Evolutionary conservation across 345 rosid species (phyloP).

Genomic region (Eucalyptus decipiens): DNA sequence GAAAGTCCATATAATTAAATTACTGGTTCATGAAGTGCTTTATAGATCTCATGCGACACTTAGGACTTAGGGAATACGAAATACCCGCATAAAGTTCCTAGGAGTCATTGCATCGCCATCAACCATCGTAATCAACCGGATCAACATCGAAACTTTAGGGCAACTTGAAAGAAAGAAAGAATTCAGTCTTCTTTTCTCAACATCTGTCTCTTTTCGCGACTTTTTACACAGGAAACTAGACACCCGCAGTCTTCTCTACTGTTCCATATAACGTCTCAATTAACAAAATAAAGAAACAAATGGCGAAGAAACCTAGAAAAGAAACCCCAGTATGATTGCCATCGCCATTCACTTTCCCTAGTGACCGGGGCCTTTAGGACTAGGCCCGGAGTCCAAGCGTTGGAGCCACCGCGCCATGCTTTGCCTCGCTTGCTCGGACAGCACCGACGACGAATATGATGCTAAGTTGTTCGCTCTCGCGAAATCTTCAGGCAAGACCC

Average conservation of each 20-base stretch:
- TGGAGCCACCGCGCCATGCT: slow-evolving; percentile 17
- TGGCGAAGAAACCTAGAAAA: not conserved
- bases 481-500: not conserved
- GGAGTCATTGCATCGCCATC: not conserved
- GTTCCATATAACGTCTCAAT: not conserved
- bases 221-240: not conserved
- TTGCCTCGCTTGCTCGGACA: slow-evolving; percentile 7
- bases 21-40: not conserved
- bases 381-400: slow-evolving; percentile 23
- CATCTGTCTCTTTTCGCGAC: not conserved
- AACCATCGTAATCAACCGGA: not conserved
- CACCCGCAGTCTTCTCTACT: not conserved
- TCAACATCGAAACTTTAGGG: not conserved
- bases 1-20: not conserved
- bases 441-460: not conserved
- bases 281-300: not conserved
- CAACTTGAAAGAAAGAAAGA: not conserved
- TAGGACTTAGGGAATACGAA: not conserved
- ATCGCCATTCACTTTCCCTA: not conserved
- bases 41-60: not conserved
- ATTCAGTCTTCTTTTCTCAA: not conserved
- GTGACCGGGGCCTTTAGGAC: slow-evolving; percentile 32
- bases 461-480: slow-evolving; percentile 2
- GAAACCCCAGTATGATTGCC: not conserved
- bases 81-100: not conserved